These are phyloP conservation scores for Dactylellina drechsleri DNA, from an alignment of 2,329 filamentous ascomycete species.

Conservation along the genomic window DNA sequence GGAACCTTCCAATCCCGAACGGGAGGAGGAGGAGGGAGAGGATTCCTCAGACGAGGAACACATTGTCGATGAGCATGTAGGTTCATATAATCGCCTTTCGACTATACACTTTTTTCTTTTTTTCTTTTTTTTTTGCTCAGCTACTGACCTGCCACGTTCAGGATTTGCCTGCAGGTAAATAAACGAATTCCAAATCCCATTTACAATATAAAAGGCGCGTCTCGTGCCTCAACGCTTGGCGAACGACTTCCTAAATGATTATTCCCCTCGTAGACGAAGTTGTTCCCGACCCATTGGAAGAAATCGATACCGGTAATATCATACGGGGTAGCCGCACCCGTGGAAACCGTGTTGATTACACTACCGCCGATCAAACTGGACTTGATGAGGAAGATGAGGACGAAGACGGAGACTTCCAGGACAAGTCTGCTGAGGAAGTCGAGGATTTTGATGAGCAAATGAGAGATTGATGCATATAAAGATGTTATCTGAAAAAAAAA, in stretches of 20 bases:
- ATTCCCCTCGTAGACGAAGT: constrained; percentile 1
- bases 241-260: no score
- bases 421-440: background rate
- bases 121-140: background rate
- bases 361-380: constrained; percentile 24
- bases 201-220: no score
- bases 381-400: constrained; percentile 34
- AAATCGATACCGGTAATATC: constrained; percentile 37
- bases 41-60: constrained; percentile 33
- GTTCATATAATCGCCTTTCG: background rate
- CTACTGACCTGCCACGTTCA: background rate
- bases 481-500: background rate
- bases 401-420: constrained; percentile 42
- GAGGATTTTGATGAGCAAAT: constrained; percentile 34
- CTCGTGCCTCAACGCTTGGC: no score
- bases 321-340: constrained; percentile 22
- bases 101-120: background rate
- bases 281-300: constrained; percentile 5
- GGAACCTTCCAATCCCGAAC: constrained; percentile 17
- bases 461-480: constrained; percentile 19
- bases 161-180: constrained; percentile 31
- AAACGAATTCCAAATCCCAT: background rate
- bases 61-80: constrained; percentile 21
- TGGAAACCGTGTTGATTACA: constrained; percentile 25
- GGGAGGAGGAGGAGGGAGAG: constrained; percentile 36